Evolutionary conservation across 2,329 filamentous ascomycete genomes (phyloP).

Genomic region (Lecanosticta acicola): DNA sequence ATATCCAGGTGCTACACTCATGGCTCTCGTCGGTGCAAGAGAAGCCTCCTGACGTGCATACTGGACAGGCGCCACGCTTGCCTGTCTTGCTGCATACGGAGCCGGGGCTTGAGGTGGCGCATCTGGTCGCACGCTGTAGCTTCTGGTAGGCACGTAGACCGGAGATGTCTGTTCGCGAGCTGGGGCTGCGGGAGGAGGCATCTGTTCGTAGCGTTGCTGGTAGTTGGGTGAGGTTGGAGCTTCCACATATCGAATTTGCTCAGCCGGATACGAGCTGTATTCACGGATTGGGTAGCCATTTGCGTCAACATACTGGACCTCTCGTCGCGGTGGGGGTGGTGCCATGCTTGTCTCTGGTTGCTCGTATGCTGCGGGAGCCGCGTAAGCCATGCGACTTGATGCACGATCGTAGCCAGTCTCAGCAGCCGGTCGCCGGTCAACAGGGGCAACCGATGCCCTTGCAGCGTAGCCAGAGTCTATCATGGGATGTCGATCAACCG

Average conservation of each 20-base stretch:
- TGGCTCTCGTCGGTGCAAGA: constrained; percentile 26
- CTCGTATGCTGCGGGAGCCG: constrained; percentile 42
- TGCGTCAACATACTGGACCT: constrained; percentile 27
- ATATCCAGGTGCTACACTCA: constrained; percentile 37
- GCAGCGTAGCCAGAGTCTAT: constrained; percentile 30
- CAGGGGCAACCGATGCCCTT: constrained; percentile 49
- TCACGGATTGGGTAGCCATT: constrained; percentile 23
- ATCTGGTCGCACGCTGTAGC: constrained; percentile 41
- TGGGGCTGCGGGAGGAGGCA: constrained; percentile 17
- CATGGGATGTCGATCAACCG: constrained; percentile 18
- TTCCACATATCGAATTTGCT: constrained; percentile 19
- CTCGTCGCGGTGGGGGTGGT: constrained; percentile 24
- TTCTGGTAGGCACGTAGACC: constrained; percentile 20
- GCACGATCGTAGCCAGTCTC: constrained; percentile 56
- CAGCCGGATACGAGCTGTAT: constrained; percentile 17
- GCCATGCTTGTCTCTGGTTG: constrained; percentile 32
- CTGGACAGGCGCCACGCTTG: constrained; percentile 40
- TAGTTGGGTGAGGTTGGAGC: constrained; percentile 27
- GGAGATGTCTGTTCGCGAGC: constrained; percentile 33
- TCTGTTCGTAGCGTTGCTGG: constrained; percentile 21
- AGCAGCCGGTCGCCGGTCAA: constrained; percentile 30
- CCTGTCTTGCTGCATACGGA: constrained; percentile 19
- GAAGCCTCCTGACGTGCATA: constrained; percentile 29
- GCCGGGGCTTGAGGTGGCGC: constrained; percentile 43
- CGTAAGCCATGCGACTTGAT: constrained; percentile 42